phyloP scores from a whole-genome alignment of 1,284 basidiomycete genomes.

The Rhodotorula sp. region DNA sequence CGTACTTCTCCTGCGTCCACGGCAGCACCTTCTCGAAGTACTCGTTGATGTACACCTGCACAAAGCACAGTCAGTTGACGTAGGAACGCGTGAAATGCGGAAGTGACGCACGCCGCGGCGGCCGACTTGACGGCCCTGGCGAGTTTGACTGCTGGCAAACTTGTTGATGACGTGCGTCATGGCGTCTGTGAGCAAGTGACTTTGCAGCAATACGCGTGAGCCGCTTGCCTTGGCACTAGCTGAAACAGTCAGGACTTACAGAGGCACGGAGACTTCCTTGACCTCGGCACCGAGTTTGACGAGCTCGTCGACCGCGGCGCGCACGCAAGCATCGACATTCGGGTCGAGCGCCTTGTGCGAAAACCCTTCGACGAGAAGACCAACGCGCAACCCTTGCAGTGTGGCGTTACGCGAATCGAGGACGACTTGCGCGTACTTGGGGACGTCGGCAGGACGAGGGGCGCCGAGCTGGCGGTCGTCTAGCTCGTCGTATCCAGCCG shows the following conservation, averaged over 20 bases:
- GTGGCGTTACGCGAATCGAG: slow-evolving; percentile 21
- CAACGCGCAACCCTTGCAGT: slow-evolving; percentile 53
- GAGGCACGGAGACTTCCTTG: slow-evolving; percentile 53
- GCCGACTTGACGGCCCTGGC: slow-evolving; percentile 47
- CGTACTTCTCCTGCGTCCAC: slow-evolving; percentile 54
- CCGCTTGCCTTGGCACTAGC: not conserved
- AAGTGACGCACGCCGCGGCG: slow-evolving; percentile 44
- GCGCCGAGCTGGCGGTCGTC: slow-evolving; percentile 58
- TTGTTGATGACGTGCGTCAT: slow-evolving; percentile 44
- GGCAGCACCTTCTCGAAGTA: slow-evolving; percentile 52
- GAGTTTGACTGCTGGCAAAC: slow-evolving; percentile 34
- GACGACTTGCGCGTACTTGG: slow-evolving; percentile 52
- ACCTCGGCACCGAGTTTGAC: slow-evolving; percentile 53
- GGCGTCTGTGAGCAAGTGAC: slow-evolving; percentile 14
- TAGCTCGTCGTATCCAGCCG: slow-evolving; percentile 57
- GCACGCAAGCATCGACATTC: slow-evolving; percentile 50
- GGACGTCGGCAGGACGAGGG: slow-evolving; percentile 53
- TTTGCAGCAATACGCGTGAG: not conserved
- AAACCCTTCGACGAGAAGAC: slow-evolving; percentile 55
- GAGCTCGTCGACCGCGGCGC: slow-evolving; percentile 51
- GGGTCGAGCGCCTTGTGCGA: slow-evolving; percentile 51
- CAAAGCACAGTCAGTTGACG: too few relatives aligned
- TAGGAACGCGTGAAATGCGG: too few relatives aligned
- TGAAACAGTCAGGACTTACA: slow-evolving; percentile 18
- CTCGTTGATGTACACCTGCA: slow-evolving; percentile 51